Evolutionary conservation across 2,329 filamentous ascomycete genomes (phyloP).

Genomic region (Phaeosphaeriaceae sp.): DNA sequence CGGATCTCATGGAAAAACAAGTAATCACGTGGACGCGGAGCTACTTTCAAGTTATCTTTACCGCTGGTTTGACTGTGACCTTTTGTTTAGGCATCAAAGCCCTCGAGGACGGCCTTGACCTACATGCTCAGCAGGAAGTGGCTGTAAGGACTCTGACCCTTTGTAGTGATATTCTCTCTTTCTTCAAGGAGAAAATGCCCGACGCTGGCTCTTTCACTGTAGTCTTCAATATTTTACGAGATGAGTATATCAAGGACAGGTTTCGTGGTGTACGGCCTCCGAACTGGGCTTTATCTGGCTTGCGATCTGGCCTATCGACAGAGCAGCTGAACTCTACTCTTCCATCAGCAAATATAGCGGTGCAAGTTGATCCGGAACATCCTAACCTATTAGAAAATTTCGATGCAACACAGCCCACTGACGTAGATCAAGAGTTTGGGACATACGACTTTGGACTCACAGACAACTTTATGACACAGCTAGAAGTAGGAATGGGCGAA

Average conservation of each 20-base stretch:
- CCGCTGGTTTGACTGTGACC: slow-evolving; percentile 47
- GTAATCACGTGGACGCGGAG: slow-evolving; percentile 55
- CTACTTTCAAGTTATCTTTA: slow-evolving; percentile 58
- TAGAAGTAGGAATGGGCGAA: slow-evolving; percentile 42
- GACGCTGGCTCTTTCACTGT: slow-evolving; percentile 33
- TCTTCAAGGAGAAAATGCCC: slow-evolving; percentile 33
- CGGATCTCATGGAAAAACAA: slow-evolving; percentile 41
- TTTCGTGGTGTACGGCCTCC: background rate
- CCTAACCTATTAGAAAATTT: no score
- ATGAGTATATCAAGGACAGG: slow-evolving; percentile 19
- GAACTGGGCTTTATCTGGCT: background rate
- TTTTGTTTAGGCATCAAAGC: slow-evolving; percentile 33
- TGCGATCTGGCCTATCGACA: background rate
- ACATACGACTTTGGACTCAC: slow-evolving; percentile 9
- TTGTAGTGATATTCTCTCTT: slow-evolving; percentile 29
- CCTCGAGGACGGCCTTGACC: slow-evolving; percentile 19
- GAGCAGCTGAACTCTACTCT: no score
- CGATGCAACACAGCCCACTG: no score
- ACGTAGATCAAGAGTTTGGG: background rate
- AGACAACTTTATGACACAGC: slow-evolving; percentile 25
- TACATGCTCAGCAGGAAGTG: background rate
- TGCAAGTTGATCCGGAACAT: no score
- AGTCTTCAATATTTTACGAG: slow-evolving; percentile 35
- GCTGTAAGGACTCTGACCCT: slow-evolving; percentile 10
- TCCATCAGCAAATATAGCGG: no score